Conservation (phyloP, 306 rosid species). For the Nissolia schottii region DNA sequence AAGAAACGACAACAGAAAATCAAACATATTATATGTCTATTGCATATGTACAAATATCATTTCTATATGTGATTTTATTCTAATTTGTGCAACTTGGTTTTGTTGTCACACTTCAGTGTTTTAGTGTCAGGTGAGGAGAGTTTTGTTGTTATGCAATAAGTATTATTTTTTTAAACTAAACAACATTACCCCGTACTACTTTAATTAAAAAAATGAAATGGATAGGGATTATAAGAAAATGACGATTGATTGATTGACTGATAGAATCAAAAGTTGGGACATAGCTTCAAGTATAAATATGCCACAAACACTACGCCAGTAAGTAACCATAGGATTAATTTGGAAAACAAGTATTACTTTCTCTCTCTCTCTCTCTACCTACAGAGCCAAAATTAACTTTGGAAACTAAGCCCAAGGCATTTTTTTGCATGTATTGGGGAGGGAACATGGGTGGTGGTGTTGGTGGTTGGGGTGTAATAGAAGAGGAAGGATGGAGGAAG, state of each 20-base stretch:
- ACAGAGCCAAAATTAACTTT: neutral
- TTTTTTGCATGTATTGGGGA: constrained; percentile 50
- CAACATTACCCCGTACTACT: constrained; percentile 12
- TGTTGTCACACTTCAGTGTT: neutral
- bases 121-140: neutral
- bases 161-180: neutral
- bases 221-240: constrained; percentile 47
- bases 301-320: constrained; percentile 33
- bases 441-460: constrained; percentile 58
- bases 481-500: constrained; percentile 86
- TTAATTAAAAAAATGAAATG: constrained; percentile 29
- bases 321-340: constrained; percentile 42
- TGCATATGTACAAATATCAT: no score
- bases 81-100: neutral
- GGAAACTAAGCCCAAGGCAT: no score
- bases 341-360: constrained; percentile 13
- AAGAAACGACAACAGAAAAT: no score
- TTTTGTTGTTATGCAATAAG: neutral
- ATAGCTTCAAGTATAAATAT: constrained; percentile 60
- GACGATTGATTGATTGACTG: constrained; percentile 38
- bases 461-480: constrained; percentile 63
- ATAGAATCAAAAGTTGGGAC: constrained; percentile 29
- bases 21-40: no score
- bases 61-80: neutral
- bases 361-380: no score